Evolutionary conservation across 1,284 basidiomycete genomes (phyloP), one percentile per base, ranked within the genome.

Genomic region (Papiliotrema flavescens): DNA sequence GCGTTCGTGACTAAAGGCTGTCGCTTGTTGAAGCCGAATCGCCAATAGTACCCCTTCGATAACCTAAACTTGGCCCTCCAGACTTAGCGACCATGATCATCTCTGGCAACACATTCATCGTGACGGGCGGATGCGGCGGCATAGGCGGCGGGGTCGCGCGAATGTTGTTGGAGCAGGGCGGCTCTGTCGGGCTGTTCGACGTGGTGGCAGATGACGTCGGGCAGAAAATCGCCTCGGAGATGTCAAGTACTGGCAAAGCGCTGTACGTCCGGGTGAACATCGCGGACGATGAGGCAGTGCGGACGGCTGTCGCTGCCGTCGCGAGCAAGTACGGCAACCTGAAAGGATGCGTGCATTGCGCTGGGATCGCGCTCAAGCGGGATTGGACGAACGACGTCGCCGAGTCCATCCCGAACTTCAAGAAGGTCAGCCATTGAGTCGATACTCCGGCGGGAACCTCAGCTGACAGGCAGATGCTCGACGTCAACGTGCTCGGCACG

Each of bases 401-500:
- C 3, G 64, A 69, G 40, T 65, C 66, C 2, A 71, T 72, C 48
- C 59, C 59, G 2, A 62, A 71, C 60, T 73, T 74, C 57, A 62
- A 63, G 49, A 66, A 65, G 56, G 64, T 66, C 47, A 20, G 58
- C 45, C 14, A 14, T 32, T 8, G 8, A 6, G n/a, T n/a, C n/a
- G n/a, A n/a, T n/a, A n/a, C n/a, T 32, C 44, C 32, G 36, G 14
- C 32, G 32, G 17, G 46, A 2, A 19, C 28, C 11, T 5, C 28
- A 28, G 20, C 26, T 47, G 46, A 47, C n/a, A 1, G 15, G 14
- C 34, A 69, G 66, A 73, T 71, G 69, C 55, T 70, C 28, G 63
- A 71, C 24, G 61, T 73, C 64, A 74, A 72, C 54, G 64, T 69
- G 11, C 56, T 60, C 20, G 69, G 69, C 17, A 74, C 72, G 13